phyloP scores from a whole-genome alignment of 2,329 filamentous ascomycete species.

The Phyllosticta ampelicida region DNA sequence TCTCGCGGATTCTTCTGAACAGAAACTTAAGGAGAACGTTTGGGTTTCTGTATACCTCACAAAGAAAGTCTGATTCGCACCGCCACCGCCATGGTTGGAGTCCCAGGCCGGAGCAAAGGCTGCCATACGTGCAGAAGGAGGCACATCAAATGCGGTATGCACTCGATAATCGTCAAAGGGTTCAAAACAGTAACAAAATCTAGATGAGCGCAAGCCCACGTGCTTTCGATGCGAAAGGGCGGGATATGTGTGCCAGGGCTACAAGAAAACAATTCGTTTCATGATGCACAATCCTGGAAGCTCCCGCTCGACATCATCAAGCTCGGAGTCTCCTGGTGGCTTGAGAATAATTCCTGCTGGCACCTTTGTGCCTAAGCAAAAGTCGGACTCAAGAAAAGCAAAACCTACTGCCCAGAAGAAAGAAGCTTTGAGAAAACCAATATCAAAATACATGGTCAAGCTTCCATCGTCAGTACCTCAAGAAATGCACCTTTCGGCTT shows the following conservation, averaged over 20 bases:
- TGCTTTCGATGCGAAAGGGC: constrained; percentile 13
- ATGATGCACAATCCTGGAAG: constrained; percentile 6
- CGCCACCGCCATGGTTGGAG: constrained; percentile 6
- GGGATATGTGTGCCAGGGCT: constrained; percentile 13
- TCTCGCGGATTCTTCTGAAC: not conserved
- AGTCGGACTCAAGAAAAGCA: not conserved
- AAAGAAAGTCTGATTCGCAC: not conserved
- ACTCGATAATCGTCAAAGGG: not conserved
- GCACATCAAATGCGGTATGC: constrained; percentile 11
- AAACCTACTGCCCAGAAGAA: not conserved
- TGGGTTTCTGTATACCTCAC: not conserved
- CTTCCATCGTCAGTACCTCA: constrained; percentile 4
- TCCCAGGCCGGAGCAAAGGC: constrained; percentile 10
- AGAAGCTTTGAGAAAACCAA: not conserved
- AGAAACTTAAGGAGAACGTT: not conserved
- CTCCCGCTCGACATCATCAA: not conserved
- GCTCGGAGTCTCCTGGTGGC: not conserved
- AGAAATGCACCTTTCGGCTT: constrained; percentile 11
- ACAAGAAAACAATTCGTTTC: constrained; percentile 13
- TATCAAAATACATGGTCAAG: not conserved
- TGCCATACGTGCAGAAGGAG: constrained; percentile 10
- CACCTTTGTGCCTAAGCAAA: not conserved
- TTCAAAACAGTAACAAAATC: not conserved
- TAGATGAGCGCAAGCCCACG: constrained; percentile 14
- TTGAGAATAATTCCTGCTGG: not conserved